A percentile compares a stretch with the other conserved stretches of the same genome.
These are phyloP conservation scores for Cryptosporidium andersoni DNA, from an alignment of 169 alveolate genomes.

Conservation along the genomic window DNA sequence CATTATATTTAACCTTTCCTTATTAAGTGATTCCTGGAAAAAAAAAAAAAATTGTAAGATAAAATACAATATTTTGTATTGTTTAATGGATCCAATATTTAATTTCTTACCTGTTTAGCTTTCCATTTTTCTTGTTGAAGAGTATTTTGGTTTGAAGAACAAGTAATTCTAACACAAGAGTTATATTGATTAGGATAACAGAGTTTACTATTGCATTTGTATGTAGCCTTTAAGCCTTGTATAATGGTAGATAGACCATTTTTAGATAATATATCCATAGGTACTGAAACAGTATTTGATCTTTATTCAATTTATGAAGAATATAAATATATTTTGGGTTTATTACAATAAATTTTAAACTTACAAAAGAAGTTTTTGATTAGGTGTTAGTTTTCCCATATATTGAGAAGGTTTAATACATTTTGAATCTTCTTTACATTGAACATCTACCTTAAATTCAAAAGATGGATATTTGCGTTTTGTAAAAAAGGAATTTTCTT, in stretches of 20 bases:
- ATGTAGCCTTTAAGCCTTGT: neutral
- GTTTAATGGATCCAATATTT: neutral
- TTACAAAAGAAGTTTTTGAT: conserved; percentile 51
- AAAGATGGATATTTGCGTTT: conserved; percentile 49
- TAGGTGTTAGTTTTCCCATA: conserved; percentile 54
- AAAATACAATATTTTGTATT: neutral
- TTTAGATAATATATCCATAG: conserved; percentile 4
- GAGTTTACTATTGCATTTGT: conserved; percentile 36
- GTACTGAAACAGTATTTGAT: conserved; percentile 37
- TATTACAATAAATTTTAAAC: neutral
- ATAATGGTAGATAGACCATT: conserved; percentile 12
- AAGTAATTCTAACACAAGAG: conserved; percentile 57
- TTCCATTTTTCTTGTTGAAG: conserved; percentile 18
- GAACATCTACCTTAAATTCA: conserved; percentile 39
- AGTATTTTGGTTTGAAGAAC: conserved; percentile 11
- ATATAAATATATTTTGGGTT: too few relatives aligned
- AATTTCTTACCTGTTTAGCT: conserved; percentile 26
- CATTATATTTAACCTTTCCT: conserved; percentile 26
- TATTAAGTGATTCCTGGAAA: conserved; percentile 5
- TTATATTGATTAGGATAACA: conserved; percentile 59
- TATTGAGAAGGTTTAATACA: conserved; percentile 47
- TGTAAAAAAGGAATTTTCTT: neutral
- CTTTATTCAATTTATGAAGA: neutral
- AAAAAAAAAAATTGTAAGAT: neutral
- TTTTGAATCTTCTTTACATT: conserved; percentile 5